A percentile compares a stretch with the other conserved stretches of the same genome.
Conservation (phyloP, 768 basidiomycete genomes). For the Pleurotus ostreatus region DNA sequence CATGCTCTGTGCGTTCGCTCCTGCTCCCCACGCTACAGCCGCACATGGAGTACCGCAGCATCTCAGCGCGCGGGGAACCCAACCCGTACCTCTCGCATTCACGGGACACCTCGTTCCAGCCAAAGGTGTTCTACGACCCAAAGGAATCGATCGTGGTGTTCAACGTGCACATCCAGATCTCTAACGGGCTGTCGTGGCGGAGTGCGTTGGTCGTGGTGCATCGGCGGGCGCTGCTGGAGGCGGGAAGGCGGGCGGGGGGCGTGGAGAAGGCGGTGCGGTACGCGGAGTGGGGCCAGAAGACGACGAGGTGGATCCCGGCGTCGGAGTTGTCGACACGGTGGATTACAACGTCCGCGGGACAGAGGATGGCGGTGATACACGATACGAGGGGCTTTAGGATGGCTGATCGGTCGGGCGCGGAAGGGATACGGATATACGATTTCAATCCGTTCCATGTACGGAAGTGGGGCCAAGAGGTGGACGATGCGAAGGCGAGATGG, state of each 20-base stretch:
- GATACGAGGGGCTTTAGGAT: slow-evolving; percentile 1
- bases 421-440: slow-evolving; percentile 18
- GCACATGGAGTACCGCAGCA: slow-evolving; percentile 15
- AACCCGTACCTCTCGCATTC: slow-evolving; percentile 24
- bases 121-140: slow-evolving; percentile 17
- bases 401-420: not conserved
- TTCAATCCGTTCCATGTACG: slow-evolving; percentile 23
- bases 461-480: slow-evolving; percentile 2
- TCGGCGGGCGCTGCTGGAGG: slow-evolving; percentile 22
- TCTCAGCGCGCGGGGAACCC: slow-evolving; percentile 38
- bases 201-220: slow-evolving; percentile 32
- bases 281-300: slow-evolving; percentile 27
- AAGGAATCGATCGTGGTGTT: slow-evolving; percentile 30
- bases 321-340: slow-evolving; percentile 27
- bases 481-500: not conserved
- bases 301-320: slow-evolving; percentile 29
- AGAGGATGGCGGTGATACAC: slow-evolving; percentile 24
- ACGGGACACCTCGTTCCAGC: slow-evolving; percentile 14
- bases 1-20: slow-evolving; percentile 8
- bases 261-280: slow-evolving; percentile 18
- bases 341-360: slow-evolving; percentile 34
- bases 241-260: slow-evolving; percentile 12
- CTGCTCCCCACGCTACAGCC: slow-evolving; percentile 20
- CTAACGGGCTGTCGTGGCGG: slow-evolving; percentile 1
- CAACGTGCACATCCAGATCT: slow-evolving; percentile 22